phyloP scores from a whole-genome alignment of 2,329 filamentous ascomycete genomes.

The Neoascochyta sp. region DNA sequence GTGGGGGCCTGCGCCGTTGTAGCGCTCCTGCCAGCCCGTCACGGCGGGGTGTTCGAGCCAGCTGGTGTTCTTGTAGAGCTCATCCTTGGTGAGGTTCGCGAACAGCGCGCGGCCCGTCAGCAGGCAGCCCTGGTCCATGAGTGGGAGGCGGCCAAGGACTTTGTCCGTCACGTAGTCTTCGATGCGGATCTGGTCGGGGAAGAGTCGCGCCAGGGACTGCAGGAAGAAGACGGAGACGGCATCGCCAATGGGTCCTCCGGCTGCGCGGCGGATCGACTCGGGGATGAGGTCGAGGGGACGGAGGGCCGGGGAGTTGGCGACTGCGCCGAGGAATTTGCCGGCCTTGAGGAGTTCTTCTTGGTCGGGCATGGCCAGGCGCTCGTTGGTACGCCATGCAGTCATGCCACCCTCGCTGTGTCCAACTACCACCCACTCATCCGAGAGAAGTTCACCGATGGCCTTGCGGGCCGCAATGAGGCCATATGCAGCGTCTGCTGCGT shows the following conservation, averaged over 20 bases:
- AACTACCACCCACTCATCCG: conserved; percentile 16
- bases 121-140: conserved; percentile 17
- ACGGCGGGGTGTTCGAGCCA: conserved; percentile 16
- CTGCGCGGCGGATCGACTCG: conserved; percentile 17
- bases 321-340: conserved; percentile 18
- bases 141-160: conserved; percentile 12
- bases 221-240: conserved; percentile 19
- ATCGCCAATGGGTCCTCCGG: conserved; percentile 16
- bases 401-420: conserved; percentile 23
- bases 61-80: conserved; percentile 14
- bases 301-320: conserved; percentile 20
- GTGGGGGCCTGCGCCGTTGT: conserved; percentile 20
- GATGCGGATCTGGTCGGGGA: conserved; percentile 9
- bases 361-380: conserved; percentile 18
- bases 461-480: conserved; percentile 17
- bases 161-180: conserved; percentile 17
- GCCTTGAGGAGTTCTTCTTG: conserved; percentile 15
- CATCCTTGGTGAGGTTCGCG: conserved; percentile 7
- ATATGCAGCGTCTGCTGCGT: conserved; percentile 19
- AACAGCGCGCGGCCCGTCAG: conserved; percentile 13
- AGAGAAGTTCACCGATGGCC: conserved; percentile 13
- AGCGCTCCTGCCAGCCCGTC: conserved; percentile 19
- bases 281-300: conserved; percentile 20
- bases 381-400: conserved; percentile 20
- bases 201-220: conserved; percentile 13